Evolutionary conservation across 257 asterid genomes (phyloP).

Genomic region (Cynanchum wilfordii): DNA sequence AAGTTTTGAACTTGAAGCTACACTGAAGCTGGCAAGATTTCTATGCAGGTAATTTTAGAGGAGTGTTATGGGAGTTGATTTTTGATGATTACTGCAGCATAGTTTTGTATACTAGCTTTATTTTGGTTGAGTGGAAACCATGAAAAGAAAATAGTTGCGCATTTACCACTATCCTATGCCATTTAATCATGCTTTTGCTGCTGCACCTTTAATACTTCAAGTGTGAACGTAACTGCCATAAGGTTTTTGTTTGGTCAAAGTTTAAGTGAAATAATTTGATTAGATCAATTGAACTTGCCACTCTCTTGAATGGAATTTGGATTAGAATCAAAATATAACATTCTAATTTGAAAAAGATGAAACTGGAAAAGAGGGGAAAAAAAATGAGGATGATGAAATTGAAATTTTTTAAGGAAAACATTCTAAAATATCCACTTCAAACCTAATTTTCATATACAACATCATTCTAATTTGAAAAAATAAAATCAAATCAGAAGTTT

Average conservation of each 20-base stretch:
- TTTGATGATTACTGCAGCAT: constrained; percentile 3
- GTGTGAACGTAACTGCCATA: neutral
- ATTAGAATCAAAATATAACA: neutral
- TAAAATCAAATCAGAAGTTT: neutral
- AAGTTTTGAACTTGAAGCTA: constrained; percentile 98
- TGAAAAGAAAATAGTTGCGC: neutral
- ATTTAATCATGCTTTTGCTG: neutral
- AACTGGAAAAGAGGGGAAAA: too few relatives aligned
- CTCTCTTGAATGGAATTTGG: neutral
- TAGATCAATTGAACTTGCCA: neutral
- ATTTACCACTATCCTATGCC: neutral
- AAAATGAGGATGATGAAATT: too few relatives aligned
- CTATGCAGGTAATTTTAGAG: constrained; percentile 74
- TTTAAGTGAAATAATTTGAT: neutral
- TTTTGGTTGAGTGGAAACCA: neutral
- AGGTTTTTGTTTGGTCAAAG: neutral
- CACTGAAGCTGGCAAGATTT: constrained; percentile 87
- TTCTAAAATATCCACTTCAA: too few relatives aligned
- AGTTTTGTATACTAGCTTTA: neutral
- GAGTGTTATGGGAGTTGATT: neutral
- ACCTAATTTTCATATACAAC: neutral
- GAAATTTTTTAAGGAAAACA: too few relatives aligned
- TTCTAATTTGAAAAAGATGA: neutral
- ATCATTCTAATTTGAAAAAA: neutral
- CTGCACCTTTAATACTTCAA: neutral